Evolutionary conservation across 805 yeast genomes (phyloP).

Genomic region (Ogataea sp.): DNA sequence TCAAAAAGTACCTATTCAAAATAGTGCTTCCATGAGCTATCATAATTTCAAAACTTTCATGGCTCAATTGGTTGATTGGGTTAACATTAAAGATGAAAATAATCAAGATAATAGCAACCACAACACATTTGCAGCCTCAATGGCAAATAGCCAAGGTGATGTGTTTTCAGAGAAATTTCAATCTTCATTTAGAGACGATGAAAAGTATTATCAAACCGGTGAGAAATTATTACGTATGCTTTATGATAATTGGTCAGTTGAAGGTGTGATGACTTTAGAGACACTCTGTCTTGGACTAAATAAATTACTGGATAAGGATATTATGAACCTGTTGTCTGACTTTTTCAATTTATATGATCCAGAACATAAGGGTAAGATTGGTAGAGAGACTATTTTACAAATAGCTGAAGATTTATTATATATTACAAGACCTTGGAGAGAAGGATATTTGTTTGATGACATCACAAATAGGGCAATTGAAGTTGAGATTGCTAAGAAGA

Average conservation of each 20-base stretch:
- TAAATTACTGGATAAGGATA: conserved; percentile 57
- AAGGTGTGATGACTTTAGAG: conserved; percentile 53
- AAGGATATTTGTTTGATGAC: conserved; percentile 55
- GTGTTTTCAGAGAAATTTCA: too few relatives aligned
- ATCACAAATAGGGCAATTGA: conserved; percentile 59
- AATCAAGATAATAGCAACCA: conserved; percentile 23
- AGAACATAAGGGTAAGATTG: conserved; percentile 50
- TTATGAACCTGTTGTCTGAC: conserved; percentile 70
- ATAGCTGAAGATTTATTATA: conserved; percentile 82
- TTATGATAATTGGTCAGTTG: conserved; percentile 58
- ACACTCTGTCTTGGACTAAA: conserved; percentile 72
- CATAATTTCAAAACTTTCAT: conserved; percentile 66
- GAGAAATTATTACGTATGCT: conserved; percentile 51
- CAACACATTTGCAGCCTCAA: conserved; percentile 9
- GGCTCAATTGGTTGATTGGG: conserved; percentile 79
- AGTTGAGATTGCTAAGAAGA: conserved; percentile 56
- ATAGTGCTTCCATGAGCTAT: conserved; percentile 60
- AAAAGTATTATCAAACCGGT: too few relatives aligned
- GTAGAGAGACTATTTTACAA: conserved; percentile 70
- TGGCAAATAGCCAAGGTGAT: too few relatives aligned
- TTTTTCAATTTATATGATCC: conserved; percentile 73
- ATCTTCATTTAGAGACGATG: too few relatives aligned
- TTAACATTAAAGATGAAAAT: conserved; percentile 21
- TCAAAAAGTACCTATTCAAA: conserved; percentile 54
- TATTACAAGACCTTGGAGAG: conserved; percentile 81